Evolutionary conservation across 345 rosid genomes (phyloP), one percentile per base, ranked within the genome.

Genomic region (Xanthoceras sorbifolium): DNA sequence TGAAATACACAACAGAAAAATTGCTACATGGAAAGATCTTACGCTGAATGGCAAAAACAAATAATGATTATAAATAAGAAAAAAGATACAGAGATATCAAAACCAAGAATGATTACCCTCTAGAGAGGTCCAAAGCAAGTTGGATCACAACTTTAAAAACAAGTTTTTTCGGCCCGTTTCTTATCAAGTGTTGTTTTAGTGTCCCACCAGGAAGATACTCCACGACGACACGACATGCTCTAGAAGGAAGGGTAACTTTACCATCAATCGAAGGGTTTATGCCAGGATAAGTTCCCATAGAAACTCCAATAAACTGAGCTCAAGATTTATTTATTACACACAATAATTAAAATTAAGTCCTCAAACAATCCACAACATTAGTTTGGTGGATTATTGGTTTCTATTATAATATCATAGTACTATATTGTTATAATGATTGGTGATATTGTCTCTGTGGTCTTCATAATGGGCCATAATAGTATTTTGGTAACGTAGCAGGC

Each of bases 181-280:
- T 77, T 34, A 92, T 91, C 83, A 96, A 86, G 83, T 74, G 87
- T 18, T 92, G 88, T 78, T 96, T 96, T 32, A 96, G 84, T 2
- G 97, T 93, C 70, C 99, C 99, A 62, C 97, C 93, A 23, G 94
- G 71, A 15, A 92, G 84, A 87, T 86, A 93, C 81, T 93, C 98
- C 69, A 96, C 97, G 36, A 92, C 91, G 18, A 93, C 97, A 78
- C 99, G 93, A 73, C 98, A 96, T 38, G 97, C 99, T 82, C 80
- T 87, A 32, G 93, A 78, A 69, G 96, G 92, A 60, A 88, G 69
- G 3, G 83, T 67, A 62, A 23, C 34, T 50, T 63, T 84, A 46
- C 57, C 82, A 71, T 86, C 92, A 55, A 73, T 69, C 20, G 85
- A 62, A 69, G 81, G 75, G 68, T 61, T 80, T 69, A 83, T 81